Percentiles rank a stretch among this genome's conserved stretches.
phyloP scores from a whole-genome alignment of 2,329 filamentous ascomycete species.

The Talaromyces sp. region DNA sequence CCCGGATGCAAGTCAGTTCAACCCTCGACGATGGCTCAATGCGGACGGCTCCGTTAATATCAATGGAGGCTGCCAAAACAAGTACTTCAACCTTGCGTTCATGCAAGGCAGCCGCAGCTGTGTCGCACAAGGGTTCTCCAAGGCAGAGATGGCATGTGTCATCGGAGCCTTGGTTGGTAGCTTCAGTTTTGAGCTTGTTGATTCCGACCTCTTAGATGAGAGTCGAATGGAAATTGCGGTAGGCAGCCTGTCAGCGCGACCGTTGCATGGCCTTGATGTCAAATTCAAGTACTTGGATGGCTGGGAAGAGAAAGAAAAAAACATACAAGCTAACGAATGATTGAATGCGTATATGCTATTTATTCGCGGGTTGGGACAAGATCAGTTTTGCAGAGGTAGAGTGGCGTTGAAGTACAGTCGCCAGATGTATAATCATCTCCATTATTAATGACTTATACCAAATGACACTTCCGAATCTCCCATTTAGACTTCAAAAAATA shows the following conservation, averaged over 20 bases:
- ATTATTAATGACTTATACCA: background rate
- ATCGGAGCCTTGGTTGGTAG: conserved; percentile 2
- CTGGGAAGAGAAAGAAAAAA: background rate
- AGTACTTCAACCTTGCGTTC: conserved; percentile 21
- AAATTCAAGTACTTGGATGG: conserved; percentile 1
- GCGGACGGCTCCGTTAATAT: background rate
- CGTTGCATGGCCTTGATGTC: background rate
- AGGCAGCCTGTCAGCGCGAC: background rate
- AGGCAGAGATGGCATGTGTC: conserved; percentile 16
- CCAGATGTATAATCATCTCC: background rate
- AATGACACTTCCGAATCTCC: background rate
- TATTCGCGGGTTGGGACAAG: background rate
- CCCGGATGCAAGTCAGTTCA: conserved; percentile 5
- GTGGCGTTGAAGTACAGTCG: background rate
- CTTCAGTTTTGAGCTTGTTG: conserved; percentile 2
- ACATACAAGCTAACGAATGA: background rate
- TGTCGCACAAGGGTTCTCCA: conserved; percentile 21
- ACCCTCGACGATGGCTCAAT: conserved; percentile 10
- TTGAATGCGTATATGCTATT: background rate
- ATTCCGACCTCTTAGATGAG: background rate
- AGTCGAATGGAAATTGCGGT: conserved; percentile 4
- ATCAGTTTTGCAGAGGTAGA: background rate
- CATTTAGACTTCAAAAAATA: background rate
- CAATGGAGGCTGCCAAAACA: conserved; percentile 19
- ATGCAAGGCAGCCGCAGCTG: conserved; percentile 21